Evolutionary conservation across 768 basidiomycete species (phyloP), one percentile per base, ranked within the genome.

Genomic region (Tylopilus subfusipes): DNA sequence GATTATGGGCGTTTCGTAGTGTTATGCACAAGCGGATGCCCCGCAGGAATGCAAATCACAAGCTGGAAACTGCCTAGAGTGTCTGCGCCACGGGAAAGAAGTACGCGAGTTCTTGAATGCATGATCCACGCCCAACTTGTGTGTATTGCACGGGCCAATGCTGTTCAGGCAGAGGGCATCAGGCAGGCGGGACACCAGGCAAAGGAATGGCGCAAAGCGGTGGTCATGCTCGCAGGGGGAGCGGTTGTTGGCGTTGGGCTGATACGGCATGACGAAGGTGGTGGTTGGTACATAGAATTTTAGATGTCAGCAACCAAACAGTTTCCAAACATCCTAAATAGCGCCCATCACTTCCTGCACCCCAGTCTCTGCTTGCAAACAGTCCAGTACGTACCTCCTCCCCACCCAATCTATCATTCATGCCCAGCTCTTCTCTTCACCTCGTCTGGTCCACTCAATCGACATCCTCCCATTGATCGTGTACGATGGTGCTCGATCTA

Each of bases 51-150:
- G 95, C 71, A 76, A 77, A 16, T 72, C 78, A 16, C 84, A 83
- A 56, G 82, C 82, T 48, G 88, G 87, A 58, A 93, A 96, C 71
- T 98, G 97, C 73, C 67, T 95, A 52, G 93, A 95, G 69, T 97
- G 95, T 70, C 73, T 98, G 53, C 93, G 96, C 69, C 84, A 86
- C 66, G 83, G 82, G 25, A 88, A 94, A 73, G 92, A 93, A 84
- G 95, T 93, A 59, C 65, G 82, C 29, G 39, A n/a, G 42, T 30
- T 21, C 14, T 42, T 55, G 48, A 31, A 12, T 22, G 13, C 27
- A 4, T 50, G 19, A 50, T 55, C 30, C 34, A 31, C 22, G 47
- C n/a, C 44, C 42, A n/a, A 30, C 40, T 44, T n/a, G 36, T 14
- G 21, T 57, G 85, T 84, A 81, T 82, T 68, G 76, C 76, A 8